Evolutionary conservation across 2,329 filamentous ascomycete genomes (phyloP), one percentile per base, ranked within the genome.

Genomic region (Didymella sp.): DNA sequence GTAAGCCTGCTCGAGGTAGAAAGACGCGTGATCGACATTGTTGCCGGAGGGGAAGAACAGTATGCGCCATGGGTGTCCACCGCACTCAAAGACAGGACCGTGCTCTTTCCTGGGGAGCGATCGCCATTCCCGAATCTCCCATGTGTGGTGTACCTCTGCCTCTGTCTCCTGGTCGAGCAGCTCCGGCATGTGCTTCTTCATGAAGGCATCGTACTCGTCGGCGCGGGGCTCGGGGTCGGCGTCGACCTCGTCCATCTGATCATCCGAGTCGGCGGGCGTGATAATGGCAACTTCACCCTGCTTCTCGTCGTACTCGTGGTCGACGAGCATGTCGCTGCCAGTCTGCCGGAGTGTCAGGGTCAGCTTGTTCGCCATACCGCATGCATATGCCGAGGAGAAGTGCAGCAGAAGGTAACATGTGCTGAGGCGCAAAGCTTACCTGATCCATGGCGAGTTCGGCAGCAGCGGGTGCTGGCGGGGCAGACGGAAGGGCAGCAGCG

Each of bases 11-110:
- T 99, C 95, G 21, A 99, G 86, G 76, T 98, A 99, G 75, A 99
- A 91, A 6, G 95, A 98, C 43, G 90, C 92, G 71, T 91, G 90
- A 64, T 98, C 94, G 53, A 93, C 90, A 65, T 96, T 94, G 76
- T 99, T 99, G 48, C 95, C 95, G 62, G 88, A 92, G 0, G 95
- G 94, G 72, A 99, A 99, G 74, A 99, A 92, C 13, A 99, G 85
- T 68, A 98, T 89, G 70, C 94, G 90, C 95, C 95, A 99, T 75
- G 94, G 95, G 73, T 87, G 89, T 46, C 90, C 93, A 46, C 88
- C 93, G 62, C 91, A 94, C 59, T 95, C 76, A 76, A 99, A 99
- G 56, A 89, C 76, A 2, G 95, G 95, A 2, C 95, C 92, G 80
- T 96, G 92, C 70, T 95, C 89, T 73, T 90, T 92, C 78, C 91